Evolutionary conservation across 2,329 filamentous ascomycete species (phyloP).

Genomic region (Penicillium sp.): DNA sequence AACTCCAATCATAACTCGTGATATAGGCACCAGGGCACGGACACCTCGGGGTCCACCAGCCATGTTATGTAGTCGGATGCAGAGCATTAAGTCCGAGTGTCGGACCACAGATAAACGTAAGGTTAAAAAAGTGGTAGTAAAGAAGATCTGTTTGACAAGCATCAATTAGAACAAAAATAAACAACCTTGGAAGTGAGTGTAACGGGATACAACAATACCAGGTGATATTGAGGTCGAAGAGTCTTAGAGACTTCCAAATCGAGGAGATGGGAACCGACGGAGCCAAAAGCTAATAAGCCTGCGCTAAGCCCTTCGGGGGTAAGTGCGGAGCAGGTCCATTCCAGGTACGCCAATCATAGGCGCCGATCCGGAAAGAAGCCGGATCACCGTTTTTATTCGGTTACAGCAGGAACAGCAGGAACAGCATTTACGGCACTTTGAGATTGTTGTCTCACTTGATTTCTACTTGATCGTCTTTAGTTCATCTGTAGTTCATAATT

Average conservation of each 20-base stretch:
- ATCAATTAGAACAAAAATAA: background rate
- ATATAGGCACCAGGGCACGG: background rate
- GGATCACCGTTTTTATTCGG: background rate
- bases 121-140: background rate
- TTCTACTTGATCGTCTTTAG: background rate
- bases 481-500: background rate
- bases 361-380: background rate
- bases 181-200: background rate
- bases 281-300: background rate
- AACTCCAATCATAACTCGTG: constrained; percentile 1
- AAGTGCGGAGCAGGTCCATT: background rate
- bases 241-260: background rate
- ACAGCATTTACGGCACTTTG: background rate
- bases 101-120: background rate
- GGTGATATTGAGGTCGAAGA: background rate
- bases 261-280: background rate
- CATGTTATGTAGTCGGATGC: background rate
- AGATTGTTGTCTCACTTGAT: background rate
- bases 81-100: background rate
- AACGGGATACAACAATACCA: background rate
- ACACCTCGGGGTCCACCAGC: background rate
- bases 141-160: background rate
- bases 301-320: background rate
- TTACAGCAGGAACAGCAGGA: background rate
- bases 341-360: background rate